Conservation (phyloP, 768 basidiomycete genomes). For the Infundibulicybe gibba region DNA sequence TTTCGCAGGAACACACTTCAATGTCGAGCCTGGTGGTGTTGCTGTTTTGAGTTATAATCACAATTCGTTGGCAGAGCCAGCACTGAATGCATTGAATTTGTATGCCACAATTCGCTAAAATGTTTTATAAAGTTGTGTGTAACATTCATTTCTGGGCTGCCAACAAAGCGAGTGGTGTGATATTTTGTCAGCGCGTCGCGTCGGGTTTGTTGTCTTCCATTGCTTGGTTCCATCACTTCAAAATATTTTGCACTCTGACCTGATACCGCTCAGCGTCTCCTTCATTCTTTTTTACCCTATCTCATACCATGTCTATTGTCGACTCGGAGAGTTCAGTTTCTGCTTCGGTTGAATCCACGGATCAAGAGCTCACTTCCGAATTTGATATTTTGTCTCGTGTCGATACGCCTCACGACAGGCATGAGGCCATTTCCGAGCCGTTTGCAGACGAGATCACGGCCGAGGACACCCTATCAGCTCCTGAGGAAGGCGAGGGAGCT, state of each 20-base stretch:
- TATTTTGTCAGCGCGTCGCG: conserved; percentile 13
- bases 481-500: conserved; percentile 12
- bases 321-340: conserved; percentile 13
- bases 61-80: conserved; percentile 71
- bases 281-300: conserved; percentile 4
- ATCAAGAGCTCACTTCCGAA: conserved; percentile 7
- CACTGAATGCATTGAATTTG: conserved; percentile 71
- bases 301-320: conserved; percentile 22
- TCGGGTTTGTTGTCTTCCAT: conserved; percentile 28
- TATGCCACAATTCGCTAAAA: conserved; percentile 36
- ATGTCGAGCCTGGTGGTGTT: conserved; percentile 82
- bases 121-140: too few relatives aligned
- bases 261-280: conserved; percentile 1
- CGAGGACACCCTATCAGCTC: conserved; percentile 4
- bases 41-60: conserved; percentile 85
- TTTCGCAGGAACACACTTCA: conserved; percentile 65
- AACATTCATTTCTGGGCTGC: conserved; percentile 3
- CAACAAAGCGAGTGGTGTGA: background rate
- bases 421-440: conserved; percentile 17
- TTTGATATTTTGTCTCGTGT: conserved; percentile 9
- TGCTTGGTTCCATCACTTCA: conserved; percentile 16
- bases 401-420: conserved; percentile 23
- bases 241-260: background rate
- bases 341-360: conserved; percentile 12
- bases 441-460: conserved; percentile 11